Evolutionary conservation across 805 yeast genomes (phyloP).

Genomic region (Aciculoconidium aculeatum): DNA sequence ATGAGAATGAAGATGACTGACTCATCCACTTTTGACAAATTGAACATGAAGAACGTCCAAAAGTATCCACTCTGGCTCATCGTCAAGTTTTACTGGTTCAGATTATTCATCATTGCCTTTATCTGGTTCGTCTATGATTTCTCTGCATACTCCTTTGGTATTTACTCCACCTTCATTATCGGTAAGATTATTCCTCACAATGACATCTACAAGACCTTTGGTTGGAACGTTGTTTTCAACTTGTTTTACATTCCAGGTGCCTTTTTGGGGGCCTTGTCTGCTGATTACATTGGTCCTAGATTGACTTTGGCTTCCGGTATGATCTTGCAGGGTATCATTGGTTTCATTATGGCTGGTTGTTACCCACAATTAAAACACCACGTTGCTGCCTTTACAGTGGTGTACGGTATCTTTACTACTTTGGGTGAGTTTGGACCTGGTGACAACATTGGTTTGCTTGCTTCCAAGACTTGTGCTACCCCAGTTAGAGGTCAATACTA

Average conservation of each 20-base stretch:
- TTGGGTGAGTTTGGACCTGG: conserved; percentile 94
- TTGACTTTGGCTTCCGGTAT: conserved; percentile 67
- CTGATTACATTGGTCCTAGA: conserved; percentile 86
- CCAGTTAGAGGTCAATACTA: conserved; percentile 86
- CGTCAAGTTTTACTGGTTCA: conserved; percentile 76
- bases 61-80: conserved; percentile 61
- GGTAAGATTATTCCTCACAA: conserved; percentile 49
- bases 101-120: conserved; percentile 60
- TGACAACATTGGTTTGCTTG: conserved; percentile 80
- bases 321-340: conserved; percentile 64
- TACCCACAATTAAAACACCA: conserved; percentile 49
- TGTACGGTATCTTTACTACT: conserved; percentile 79
- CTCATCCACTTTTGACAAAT: conserved; percentile 61
- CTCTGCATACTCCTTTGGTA: conserved; percentile 79
- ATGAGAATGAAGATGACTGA: conserved; percentile 71
- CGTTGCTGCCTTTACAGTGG: conserved; percentile 74
- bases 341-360: conserved; percentile 74
- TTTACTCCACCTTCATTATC: conserved; percentile 73
- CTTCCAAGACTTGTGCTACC: conserved; percentile 79
- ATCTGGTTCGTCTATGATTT: conserved; percentile 92
- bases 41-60: conserved; percentile 54
- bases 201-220: conserved; percentile 67
- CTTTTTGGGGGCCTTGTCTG: conserved; percentile 67
- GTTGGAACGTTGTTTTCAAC: conserved; percentile 88
- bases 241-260: conserved; percentile 88